Evolutionary conservation across 2,329 filamentous ascomycete genomes (phyloP).

Genomic region (Epichloe gansuensis): DNA sequence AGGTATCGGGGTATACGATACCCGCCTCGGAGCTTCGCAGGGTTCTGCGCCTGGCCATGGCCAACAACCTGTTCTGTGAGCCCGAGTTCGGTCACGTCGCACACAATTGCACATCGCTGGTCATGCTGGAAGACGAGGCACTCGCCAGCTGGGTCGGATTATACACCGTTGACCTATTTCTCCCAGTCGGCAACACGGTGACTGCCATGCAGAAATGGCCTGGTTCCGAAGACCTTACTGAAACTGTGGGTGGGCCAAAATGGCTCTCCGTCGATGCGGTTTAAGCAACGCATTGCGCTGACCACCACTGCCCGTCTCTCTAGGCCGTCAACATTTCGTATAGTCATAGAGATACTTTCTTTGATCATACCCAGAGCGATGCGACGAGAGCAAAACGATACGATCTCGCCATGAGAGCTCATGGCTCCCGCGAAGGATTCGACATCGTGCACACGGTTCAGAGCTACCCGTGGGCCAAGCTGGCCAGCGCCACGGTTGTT

Average conservation of each 20-base stretch:
- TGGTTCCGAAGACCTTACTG: slow-evolving; percentile 20
- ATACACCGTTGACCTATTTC: slow-evolving; percentile 18
- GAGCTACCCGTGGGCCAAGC: slow-evolving; percentile 13
- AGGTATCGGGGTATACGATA: slow-evolving; percentile 25
- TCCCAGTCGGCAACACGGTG: slow-evolving; percentile 18
- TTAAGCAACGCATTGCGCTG: too few relatives aligned
- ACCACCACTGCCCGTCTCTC: neutral
- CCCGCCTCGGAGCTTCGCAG: slow-evolving; percentile 19
- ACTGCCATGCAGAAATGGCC: slow-evolving; percentile 25
- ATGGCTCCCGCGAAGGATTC: slow-evolving; percentile 13
- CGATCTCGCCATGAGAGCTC: slow-evolving; percentile 20
- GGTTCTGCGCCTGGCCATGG: slow-evolving; percentile 26
- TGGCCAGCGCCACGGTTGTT: slow-evolving; percentile 14
- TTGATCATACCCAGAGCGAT: slow-evolving; percentile 18
- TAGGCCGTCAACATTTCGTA: slow-evolving; percentile 18
- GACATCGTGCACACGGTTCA: slow-evolving; percentile 11
- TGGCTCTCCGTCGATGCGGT: too few relatives aligned
- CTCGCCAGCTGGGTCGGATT: slow-evolving; percentile 21
- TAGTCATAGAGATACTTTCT: slow-evolving; percentile 14
- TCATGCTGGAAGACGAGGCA: slow-evolving; percentile 17
- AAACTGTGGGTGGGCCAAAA: slow-evolving; percentile 14
- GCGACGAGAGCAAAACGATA: slow-evolving; percentile 15
- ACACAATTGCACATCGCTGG: slow-evolving; percentile 24
- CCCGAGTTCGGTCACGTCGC: slow-evolving; percentile 23
- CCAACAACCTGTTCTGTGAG: slow-evolving; percentile 28